Evolutionary conservation across 1,139 yeast species (phyloP), one percentile per base, ranked within the genome.

Genomic region (Taphrina populina): DNA sequence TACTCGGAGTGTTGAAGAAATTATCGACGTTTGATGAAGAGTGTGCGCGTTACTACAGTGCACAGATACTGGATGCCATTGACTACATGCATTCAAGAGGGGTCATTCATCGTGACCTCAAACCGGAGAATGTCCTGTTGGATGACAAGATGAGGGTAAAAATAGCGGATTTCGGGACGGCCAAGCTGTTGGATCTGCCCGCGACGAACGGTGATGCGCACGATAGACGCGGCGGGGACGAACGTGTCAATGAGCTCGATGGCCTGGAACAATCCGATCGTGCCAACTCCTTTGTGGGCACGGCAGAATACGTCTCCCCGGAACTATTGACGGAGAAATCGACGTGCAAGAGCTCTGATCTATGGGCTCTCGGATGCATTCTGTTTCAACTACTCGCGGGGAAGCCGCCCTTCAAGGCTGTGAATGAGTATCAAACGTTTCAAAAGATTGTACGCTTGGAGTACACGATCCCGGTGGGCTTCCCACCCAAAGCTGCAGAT

Each of bases 91-190:
- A 92, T 65, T 69, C 71, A 19, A 77, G 75, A 58, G 98, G 98
- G 8, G 85, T 94, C 17, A 81, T 92, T 44, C 99, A 92, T 68
- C 79, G 99, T 61, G 99, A 92, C 69, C 76, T 92, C 63, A 92
- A 92, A 70, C 99, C 99, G 0, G 99, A 92, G 66, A 92, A 92
- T 62, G 71, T 73, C 40, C 72, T 92, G 62, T 80, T 94, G 55
- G 95, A 90, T 64, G 76, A 77, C 60, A 82, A 85, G 58, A 82
- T 85, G 81, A 82, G 86, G 62, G 76, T 92, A 59, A 88, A 88
- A 69, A 79, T 94, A 56, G 92, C 98, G n/a, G 99, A 94, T 70
- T 94, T 94, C 70, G 99, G 99, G 23, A 94, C 98, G 1, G 98
- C 98, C 1, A 90, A 88, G 68, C 71, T 94, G 30, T 71, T 92